Base-by-base conservation (phyloP, 2,329 filamentous ascomycete species). In the Cordyceps cateniannulata region DNA sequence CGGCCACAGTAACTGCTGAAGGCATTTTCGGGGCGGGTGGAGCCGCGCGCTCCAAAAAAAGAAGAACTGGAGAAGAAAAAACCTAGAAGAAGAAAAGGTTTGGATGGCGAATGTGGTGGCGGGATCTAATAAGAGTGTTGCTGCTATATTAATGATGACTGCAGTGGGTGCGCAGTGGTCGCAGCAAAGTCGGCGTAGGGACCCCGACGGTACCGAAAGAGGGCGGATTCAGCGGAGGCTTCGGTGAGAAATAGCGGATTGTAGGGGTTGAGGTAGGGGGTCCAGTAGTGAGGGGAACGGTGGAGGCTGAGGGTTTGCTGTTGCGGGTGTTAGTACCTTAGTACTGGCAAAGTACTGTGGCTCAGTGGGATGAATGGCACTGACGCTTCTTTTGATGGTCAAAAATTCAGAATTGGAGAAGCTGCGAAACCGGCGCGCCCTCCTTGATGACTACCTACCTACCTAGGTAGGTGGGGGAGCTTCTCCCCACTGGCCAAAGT, bases 21-120 rank as follows among this genome's bases (percentile, higher is more conserved):
- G 59, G 59, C 59, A 61, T 61, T 35, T 59, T 27, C 12, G 45
- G 29, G 38, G 38, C 38, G 54, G 54, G 56, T n/a, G 29, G 32
- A 22, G 56, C n/a, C n/a, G n/a, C 24, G 56, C n/a, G n/a, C 25
- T 27, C 20, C 48, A 24, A 22, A 44, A 35, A 42, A 44, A 57
- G 27, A 38, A 38, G 14, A 32, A 48, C 22, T 9, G 3, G 22
- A 16, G 24, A 20, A 18, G 14, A 18, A 16, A 24, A 57, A 35
- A 25, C 8, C 8, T 38, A 47, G 35, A 47, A 48, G n/a, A 45
- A 45, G 22, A 22, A 45, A 45, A 45, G 42, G 20, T 20, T 24
- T 45, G 22, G 38, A 22, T 54, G 52, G 32, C 32, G 32, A 35
- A 35, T 35, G 32, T 14, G 32, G 32, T 12, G 32, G 32, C 6